phyloP scores from a whole-genome alignment of 805 yeast genomes.

The Wickerhamiella occidentalis region DNA sequence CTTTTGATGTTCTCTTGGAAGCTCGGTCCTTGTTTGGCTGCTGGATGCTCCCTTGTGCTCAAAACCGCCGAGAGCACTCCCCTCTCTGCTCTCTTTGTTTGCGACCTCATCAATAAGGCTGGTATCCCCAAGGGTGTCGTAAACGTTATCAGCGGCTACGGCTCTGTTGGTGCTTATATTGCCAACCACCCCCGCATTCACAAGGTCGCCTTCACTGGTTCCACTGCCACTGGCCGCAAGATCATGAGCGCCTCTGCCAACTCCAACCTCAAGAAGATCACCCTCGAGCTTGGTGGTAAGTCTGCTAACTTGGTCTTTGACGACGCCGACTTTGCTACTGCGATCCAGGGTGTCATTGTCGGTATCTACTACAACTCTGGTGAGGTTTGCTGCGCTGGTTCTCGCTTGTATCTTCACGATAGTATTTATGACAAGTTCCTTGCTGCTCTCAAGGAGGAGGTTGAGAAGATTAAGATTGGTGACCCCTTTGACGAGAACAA shows the following conservation, averaged over 20 bases:
- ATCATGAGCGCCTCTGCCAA: conserved; percentile 74
- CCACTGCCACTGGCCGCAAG: conserved; percentile 77
- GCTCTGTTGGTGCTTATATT: conserved; percentile 71
- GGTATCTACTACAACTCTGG: conserved; percentile 93
- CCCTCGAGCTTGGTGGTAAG: conserved; percentile 93
- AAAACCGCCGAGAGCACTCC: conserved; percentile 92
- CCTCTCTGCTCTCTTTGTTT: conserved; percentile 67
- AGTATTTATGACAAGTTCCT: conserved; percentile 68
- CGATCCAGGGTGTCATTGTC: conserved; percentile 59
- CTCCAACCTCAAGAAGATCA: conserved; percentile 74
- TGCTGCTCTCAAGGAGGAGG: conserved; percentile 43
- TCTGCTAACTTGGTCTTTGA: conserved; percentile 82
- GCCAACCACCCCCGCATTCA: conserved; percentile 68
- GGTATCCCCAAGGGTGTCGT: conserved; percentile 89
- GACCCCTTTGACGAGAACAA: conserved; percentile 67
- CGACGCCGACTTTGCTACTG: conserved; percentile 68
- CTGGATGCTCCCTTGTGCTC: conserved; percentile 79
- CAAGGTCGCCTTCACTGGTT: conserved; percentile 91
- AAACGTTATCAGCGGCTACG: conserved; percentile 78
- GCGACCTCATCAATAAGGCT: conserved; percentile 59
- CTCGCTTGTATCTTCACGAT: conserved; percentile 82
- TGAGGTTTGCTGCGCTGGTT: conserved; percentile 92
- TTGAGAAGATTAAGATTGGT: conserved; percentile 51
- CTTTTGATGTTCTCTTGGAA: conserved; percentile 91
- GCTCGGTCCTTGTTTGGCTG: conserved; percentile 81